phyloP scores from a whole-genome alignment of 306 rosid genomes.

The Trifolium subterraneum region DNA sequence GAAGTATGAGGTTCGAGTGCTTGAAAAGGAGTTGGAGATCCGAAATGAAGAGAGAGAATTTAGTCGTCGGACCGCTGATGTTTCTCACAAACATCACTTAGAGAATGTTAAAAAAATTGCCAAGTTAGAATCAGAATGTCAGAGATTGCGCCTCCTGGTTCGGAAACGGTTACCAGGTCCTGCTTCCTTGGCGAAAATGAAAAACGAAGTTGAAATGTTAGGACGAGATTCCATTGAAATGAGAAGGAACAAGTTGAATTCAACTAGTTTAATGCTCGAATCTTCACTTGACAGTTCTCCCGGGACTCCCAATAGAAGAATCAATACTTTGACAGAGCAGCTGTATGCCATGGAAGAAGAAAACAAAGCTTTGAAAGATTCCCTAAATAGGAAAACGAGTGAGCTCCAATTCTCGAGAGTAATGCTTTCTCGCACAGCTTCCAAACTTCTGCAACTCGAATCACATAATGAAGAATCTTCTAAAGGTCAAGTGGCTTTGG shows the following conservation, averaged over 20 bases:
- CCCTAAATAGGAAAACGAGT: slow-evolving; percentile 63
- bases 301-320: slow-evolving; percentile 54
- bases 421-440: slow-evolving; percentile 68
- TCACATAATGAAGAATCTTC: slow-evolving; percentile 51
- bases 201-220: slow-evolving; percentile 80
- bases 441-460: slow-evolving; percentile 62
- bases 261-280: slow-evolving; percentile 52
- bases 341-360: slow-evolving; percentile 76
- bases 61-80: slow-evolving; percentile 70
- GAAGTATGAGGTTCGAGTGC: slow-evolving; percentile 79
- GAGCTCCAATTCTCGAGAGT: slow-evolving; percentile 77
- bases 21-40: slow-evolving; percentile 90
- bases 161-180: slow-evolving; percentile 92
- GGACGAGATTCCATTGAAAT: slow-evolving; percentile 66
- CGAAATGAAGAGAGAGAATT: slow-evolving; percentile 94
- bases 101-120: slow-evolving; percentile 76
- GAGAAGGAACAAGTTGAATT: slow-evolving; percentile 59
- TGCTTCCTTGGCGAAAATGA: slow-evolving; percentile 85
- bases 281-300: slow-evolving; percentile 59
- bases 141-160: slow-evolving; percentile 80
- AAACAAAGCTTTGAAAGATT: slow-evolving; percentile 68
- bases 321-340: slow-evolving; percentile 58
- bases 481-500: slow-evolving; percentile 50
- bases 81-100: slow-evolving; percentile 78
- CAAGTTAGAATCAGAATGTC: slow-evolving; percentile 92